Evolutionary conservation across 2,329 filamentous ascomycete genomes (phyloP).

Genomic region (Ophidiomyces ophidiicola): DNA sequence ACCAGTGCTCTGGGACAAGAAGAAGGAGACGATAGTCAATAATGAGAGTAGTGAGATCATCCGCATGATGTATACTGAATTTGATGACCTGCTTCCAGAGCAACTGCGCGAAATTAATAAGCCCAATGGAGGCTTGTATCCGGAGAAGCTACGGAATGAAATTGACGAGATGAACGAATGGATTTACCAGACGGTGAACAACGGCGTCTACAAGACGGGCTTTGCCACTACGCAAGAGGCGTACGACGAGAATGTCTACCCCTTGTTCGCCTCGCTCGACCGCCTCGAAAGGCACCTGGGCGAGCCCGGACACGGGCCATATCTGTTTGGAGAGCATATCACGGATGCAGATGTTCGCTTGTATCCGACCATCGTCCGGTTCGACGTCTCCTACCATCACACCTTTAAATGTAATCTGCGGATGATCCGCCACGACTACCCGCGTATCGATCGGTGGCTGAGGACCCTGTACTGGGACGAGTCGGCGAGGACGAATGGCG

Average conservation of each 20-base stretch:
- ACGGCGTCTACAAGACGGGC: slow-evolving; percentile 49
- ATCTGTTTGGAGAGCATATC: slow-evolving; percentile 57
- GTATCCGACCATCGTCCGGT: slow-evolving; percentile 54
- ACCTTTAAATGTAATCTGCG: slow-evolving; percentile 65
- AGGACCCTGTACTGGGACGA: slow-evolving; percentile 38
- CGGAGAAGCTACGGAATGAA: slow-evolving; percentile 44
- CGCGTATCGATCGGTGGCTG: slow-evolving; percentile 36
- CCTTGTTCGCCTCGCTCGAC: slow-evolving; percentile 62
- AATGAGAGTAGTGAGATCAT: slow-evolving; percentile 84
- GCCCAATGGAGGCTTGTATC: slow-evolving; percentile 50
- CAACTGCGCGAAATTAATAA: slow-evolving; percentile 44
- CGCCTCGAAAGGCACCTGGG: slow-evolving; percentile 56
- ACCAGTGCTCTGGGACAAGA: slow-evolving; percentile 69
- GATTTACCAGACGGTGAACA: slow-evolving; percentile 54
- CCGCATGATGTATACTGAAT: slow-evolving; percentile 66
- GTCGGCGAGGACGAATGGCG: slow-evolving; percentile 30
- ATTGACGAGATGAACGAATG: slow-evolving; percentile 68
- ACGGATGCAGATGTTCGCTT: slow-evolving; percentile 70
- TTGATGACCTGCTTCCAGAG: slow-evolving; percentile 53
- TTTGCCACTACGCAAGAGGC: slow-evolving; percentile 67
- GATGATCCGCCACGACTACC: slow-evolving; percentile 51
- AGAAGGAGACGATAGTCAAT: slow-evolving; percentile 61
- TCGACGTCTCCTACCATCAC: slow-evolving; percentile 63
- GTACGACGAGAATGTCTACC: slow-evolving; percentile 57
- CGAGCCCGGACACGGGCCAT: slow-evolving; percentile 41